Evolutionary conservation across 1,139 yeast species (phyloP), one percentile per base, ranked within the genome.

Genomic region (Geotrichum macrosporum): DNA sequence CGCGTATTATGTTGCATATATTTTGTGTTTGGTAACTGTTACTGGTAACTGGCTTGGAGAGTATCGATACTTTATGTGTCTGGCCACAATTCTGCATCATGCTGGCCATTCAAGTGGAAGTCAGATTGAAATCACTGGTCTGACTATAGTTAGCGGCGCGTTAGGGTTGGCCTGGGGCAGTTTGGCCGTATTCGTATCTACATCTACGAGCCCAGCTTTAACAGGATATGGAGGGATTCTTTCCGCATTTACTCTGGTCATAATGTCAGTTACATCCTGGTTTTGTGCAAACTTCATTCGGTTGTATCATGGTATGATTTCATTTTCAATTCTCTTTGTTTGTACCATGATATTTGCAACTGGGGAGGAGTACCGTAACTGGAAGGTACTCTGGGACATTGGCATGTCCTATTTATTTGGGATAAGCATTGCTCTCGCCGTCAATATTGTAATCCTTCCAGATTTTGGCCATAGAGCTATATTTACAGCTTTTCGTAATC

Each of bases 21-120:
- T 70, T 1, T 49, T 74, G 2, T 72, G 75, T 49, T 61, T 72
- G 15, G 62, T 70, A n/a, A 55, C 54, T 4, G 67, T 66, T 1
- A 53, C 69, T 1, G 70, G 71, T 0, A 36, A 47, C 1, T 74
- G 77, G 77, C 54, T 74, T 15, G 77, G 77, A 2, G 48, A 52
- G 4, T 61, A 60, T 39, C 46, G 62, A 16, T 64, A 63, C 49
- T 68, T 74, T 47, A 55, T 72, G 29, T 75, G 76, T 0, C 50
- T 74, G 8, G 71, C 76, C 0, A 65, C 66, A 0, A 42, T 74
- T 2, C 53, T 74, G 10, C 74, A 72, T 47, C 79, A 75, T 54
- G 76, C 78, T 1, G 74, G 69, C 1, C 68, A 75, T 45, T 63
- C 69, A 2, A 50, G 71, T 4, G 78, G 78, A n/a, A 66, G 73